These are phyloP conservation scores for Chrysopogon serrulatus DNA, from an alignment of 176 grass and related monocot genomes.

Conservation along the genomic window DNA sequence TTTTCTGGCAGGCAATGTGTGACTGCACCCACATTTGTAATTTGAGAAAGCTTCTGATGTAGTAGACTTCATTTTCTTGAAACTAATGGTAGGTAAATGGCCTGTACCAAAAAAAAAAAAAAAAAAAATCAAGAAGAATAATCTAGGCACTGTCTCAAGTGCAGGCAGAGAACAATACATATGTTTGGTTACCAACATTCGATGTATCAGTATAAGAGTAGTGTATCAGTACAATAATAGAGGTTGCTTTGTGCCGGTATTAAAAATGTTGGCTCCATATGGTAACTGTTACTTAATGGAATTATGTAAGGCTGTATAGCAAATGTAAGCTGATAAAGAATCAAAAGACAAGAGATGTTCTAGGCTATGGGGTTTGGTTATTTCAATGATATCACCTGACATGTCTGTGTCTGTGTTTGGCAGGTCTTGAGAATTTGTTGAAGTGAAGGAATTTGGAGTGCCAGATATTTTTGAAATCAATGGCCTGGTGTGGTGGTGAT, in stretches of 20 bases:
- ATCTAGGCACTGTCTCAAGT: constrained; percentile 1
- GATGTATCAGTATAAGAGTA: constrained; percentile 3
- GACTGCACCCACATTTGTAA: neutral
- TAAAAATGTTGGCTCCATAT: neutral
- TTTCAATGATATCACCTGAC: constrained; percentile 22
- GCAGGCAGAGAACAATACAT: constrained; percentile 9
- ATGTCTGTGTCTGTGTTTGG: constrained; percentile 15
- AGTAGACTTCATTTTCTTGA: neutral
- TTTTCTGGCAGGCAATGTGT: neutral
- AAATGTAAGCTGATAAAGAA: neutral
- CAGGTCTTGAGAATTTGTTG: constrained; percentile 94
- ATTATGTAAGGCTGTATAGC: constrained; percentile 11
- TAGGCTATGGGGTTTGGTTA: neutral
- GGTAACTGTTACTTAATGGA: constrained; percentile 3
- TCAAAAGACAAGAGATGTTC: constrained; percentile 1
- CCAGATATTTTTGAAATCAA: constrained; percentile 76
- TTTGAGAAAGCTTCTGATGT: constrained; percentile 1
- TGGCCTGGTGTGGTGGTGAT: constrained; percentile 96
- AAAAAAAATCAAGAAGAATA: neutral
- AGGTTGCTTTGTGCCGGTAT: neutral
- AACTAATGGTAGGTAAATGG: neutral
- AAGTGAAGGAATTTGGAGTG: constrained; percentile 94
- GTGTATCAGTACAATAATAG: too few species aligned
- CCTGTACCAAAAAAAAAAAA: neutral
- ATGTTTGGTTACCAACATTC: neutral